These are phyloP conservation scores for Tulasnella sp. DNA, from an alignment of 768 basidiomycete species.

Conservation along the genomic window DNA sequence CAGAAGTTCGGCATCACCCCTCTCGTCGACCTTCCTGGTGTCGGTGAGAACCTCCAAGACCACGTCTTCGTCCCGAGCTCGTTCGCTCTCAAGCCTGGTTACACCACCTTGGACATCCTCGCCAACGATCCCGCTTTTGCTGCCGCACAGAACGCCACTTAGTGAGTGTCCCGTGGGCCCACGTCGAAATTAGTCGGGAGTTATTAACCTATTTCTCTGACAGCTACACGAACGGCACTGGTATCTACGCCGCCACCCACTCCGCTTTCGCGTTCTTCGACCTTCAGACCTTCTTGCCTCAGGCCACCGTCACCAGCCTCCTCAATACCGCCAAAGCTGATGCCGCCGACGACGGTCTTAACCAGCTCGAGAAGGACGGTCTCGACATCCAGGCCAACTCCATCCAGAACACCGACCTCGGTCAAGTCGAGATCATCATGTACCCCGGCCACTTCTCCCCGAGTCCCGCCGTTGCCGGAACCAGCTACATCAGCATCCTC, in stretches of 20 bases:
- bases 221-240: conserved; percentile 21
- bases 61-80: conserved; percentile 22
- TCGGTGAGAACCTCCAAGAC: conserved; percentile 37
- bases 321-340: neutral
- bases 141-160: neutral
- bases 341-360: neutral
- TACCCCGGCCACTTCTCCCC: conserved; percentile 15
- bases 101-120: conserved; percentile 23
- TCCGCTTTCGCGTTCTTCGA: conserved; percentile 23
- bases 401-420: neutral
- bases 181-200: no score
- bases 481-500: conserved; percentile 45
- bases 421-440: conserved; percentile 25
- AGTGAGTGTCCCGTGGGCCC: neutral
- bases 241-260: conserved; percentile 20
- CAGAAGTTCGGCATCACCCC: conserved; percentile 48
- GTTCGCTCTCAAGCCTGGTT: conserved; percentile 20
- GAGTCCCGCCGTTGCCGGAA: conserved; percentile 39
- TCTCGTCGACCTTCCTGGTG: conserved; percentile 64
- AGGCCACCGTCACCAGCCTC: neutral
- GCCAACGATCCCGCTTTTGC: conserved; percentile 12
- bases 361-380: neutral
- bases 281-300: neutral
- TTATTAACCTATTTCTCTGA: no score
- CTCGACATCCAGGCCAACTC: neutral